Evolutionary conservation across 2,329 filamentous ascomycete species (phyloP).

Genomic region (Tolypocladium pustulatum): DNA sequence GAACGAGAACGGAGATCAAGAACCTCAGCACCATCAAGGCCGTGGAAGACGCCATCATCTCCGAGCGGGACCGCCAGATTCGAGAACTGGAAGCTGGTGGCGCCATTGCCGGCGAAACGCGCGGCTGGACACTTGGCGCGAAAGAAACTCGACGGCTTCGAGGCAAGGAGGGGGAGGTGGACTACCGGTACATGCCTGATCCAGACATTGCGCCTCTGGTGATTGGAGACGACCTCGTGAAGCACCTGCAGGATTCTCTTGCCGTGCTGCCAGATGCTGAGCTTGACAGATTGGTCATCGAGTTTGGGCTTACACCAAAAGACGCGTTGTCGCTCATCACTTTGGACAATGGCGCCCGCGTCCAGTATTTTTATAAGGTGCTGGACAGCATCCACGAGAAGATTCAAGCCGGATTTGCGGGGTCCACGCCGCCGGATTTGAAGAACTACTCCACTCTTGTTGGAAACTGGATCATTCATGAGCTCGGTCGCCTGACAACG

Average conservation of each 20-base stretch:
- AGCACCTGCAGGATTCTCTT: slow-evolving; percentile 50
- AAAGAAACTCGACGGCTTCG: slow-evolving; percentile 72
- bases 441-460: slow-evolving; percentile 34
- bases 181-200: slow-evolving; percentile 98
- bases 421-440: slow-evolving; percentile 12
- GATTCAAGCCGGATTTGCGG: slow-evolving; percentile 11
- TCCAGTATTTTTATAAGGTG: slow-evolving; percentile 72
- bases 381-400: slow-evolving; percentile 34
- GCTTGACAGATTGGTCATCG: slow-evolving; percentile 47
- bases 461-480: slow-evolving; percentile 63
- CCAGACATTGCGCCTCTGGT: slow-evolving; percentile 76
- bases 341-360: slow-evolving; percentile 65
- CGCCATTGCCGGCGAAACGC: slow-evolving; percentile 70
- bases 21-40: slow-evolving; percentile 92
- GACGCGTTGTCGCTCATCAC: slow-evolving; percentile 74
- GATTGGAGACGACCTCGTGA: slow-evolving; percentile 60
- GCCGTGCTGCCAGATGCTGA: slow-evolving; percentile 65
- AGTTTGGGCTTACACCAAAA: slow-evolving; percentile 63
- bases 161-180: slow-evolving; percentile 92
- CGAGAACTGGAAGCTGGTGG: slow-evolving; percentile 65
- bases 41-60: slow-evolving; percentile 86
- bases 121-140: slow-evolving; percentile 82
- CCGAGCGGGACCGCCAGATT: slow-evolving; percentile 86
- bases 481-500: slow-evolving; percentile 58
- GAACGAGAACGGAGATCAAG: slow-evolving; percentile 92